A percentile compares a stretch with the other conserved stretches of the same genome.
Evolutionary conservation across 2,329 filamentous ascomycete species (phyloP).

Genomic region (Botrytis galanthina): DNA sequence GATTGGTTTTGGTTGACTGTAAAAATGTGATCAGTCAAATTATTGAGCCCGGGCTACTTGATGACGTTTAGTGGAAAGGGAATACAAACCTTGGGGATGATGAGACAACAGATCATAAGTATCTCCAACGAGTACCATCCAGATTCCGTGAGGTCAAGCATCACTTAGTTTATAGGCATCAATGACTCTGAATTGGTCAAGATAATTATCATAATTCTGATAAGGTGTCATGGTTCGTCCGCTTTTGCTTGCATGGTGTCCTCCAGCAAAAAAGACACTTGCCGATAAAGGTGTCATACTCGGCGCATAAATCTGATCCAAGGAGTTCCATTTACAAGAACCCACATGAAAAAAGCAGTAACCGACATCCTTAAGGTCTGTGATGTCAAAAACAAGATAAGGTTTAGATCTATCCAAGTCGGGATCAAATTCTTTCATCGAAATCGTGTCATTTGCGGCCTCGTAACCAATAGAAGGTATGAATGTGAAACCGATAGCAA

Average conservation of each 20-base stretch:
- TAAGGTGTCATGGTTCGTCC: neutral
- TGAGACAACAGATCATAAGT: neutral
- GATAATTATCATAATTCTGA: neutral
- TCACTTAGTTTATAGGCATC: neutral
- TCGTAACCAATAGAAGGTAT: neutral
- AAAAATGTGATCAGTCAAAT: neutral
- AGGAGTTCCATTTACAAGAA: neutral
- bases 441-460: neutral
- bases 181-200: neutral
- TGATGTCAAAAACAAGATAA: conserved; percentile 30
- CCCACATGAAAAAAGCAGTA: conserved; percentile 27
- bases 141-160: neutral
- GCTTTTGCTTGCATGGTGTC: neutral
- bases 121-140: neutral
- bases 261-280: neutral
- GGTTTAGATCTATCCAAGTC: neutral
- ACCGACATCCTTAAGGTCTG: conserved; percentile 16
- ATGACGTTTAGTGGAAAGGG: neutral
- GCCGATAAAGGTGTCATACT: neutral
- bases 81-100: neutral
- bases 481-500: neutral
- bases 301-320: neutral
- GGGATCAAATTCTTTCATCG: neutral
- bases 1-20: neutral
- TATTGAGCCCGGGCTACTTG: too few relatives aligned